Base-by-base conservation (phyloP, 1,139 yeast genomes). In the Yamadazyma siamensis region DNA sequence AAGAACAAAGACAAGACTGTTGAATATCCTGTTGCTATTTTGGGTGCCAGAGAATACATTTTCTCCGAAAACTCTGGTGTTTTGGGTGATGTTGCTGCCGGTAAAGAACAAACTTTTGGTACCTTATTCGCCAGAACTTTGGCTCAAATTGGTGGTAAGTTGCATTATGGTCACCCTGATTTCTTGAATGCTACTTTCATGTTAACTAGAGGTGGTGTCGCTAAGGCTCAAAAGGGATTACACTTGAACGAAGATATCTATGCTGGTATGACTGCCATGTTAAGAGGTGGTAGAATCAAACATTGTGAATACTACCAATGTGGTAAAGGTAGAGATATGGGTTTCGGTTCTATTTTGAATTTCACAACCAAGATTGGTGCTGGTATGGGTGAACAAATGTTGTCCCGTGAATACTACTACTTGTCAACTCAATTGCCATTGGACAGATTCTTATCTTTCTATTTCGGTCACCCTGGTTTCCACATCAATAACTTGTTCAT, bases 321-420 rank as follows among this genome's bases (percentile, higher is more conserved):
- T 79, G 98, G 98, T 83, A 91, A 91, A 68, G 98, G 98, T 68
- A 88, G 98, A 80, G 98, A 91, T 81, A 79, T 91, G 71, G 98
- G 98, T 69, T 91, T 91, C 64, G 96, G 96, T 43, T 89, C 98
- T 24, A 88, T 91, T 75, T 78, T 91, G 73, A 91, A 91, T 68
- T 91, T 91, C 80, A 91, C 97, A 21, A 91, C 98, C 39, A 91
- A 91, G 75, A 91, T 91, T 80, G 98, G 98, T 74, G 95, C 97
- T 54, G 98, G 98, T 84, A 91, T 91, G 98, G 98, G 98, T 68
- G 98, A 91, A 67, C 98, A 91, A 67, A 89, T 91, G 94, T 73
- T 91, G 56, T 88, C 96, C 36, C 85, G 98, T 71, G 98, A 91
- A 65, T 91, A 91, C 70, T 91, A 89, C 67, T 91, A 91, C 64